Conservation (phyloP, 768 basidiomycete species). For the Boletus fagicola region DNA sequence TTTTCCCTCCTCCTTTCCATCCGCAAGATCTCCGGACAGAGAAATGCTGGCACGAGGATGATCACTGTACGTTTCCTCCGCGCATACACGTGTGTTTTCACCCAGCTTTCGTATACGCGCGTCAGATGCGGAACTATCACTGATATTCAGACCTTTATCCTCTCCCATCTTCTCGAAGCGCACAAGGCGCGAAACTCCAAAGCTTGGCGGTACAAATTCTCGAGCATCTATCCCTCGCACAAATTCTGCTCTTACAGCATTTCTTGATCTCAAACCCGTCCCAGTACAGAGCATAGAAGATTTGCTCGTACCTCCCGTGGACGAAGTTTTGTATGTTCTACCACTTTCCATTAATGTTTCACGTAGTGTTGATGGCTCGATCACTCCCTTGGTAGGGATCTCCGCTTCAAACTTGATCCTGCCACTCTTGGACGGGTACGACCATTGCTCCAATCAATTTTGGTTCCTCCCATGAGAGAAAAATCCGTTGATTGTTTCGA, state of each 20-base stretch:
- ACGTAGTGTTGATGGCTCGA: neutral
- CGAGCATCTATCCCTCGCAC: constrained; percentile 28
- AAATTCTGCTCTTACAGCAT: constrained; percentile 20
- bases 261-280: constrained; percentile 26
- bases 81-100: constrained; percentile 20
- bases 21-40: constrained; percentile 36
- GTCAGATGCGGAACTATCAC: constrained; percentile 28
- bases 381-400: constrained; percentile 26
- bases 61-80: constrained; percentile 31
- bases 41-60: constrained; percentile 36
- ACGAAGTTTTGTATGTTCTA: constrained; percentile 42
- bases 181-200: constrained; percentile 48
- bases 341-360: neutral
- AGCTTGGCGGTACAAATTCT: constrained; percentile 32
- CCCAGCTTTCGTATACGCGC: neutral
- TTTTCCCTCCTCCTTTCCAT: constrained; percentile 12
- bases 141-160: constrained; percentile 36
- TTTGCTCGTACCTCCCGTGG: constrained; percentile 26
- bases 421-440: constrained; percentile 25
- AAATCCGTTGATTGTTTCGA: constrained; percentile 12
- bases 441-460: constrained; percentile 29
- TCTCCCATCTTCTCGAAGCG: constrained; percentile 44
- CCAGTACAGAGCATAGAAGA: constrained; percentile 34
- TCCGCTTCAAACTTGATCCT: constrained; percentile 32
- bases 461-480: constrained; percentile 16